A percentile compares a stretch with the other conserved stretches of the same genome.
Conservation (phyloP, 208 protist species). For the Acanthamoeba triangularis region DNA sequence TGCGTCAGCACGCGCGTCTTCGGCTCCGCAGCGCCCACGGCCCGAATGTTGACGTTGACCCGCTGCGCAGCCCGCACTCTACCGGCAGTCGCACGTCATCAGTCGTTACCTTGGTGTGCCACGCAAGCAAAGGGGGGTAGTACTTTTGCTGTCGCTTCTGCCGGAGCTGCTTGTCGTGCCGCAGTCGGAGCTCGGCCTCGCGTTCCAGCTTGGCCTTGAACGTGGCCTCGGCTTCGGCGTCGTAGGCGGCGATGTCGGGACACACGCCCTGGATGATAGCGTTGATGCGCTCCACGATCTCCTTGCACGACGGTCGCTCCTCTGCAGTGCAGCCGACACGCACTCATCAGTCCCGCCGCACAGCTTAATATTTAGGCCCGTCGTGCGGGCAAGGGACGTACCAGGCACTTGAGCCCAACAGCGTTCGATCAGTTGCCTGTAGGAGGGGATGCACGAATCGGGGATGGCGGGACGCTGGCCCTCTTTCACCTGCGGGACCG, state of each 20-base stretch:
- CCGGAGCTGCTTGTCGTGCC: not conserved
- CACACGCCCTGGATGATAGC: slow-evolving; percentile 31
- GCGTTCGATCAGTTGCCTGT: slow-evolving; percentile 26
- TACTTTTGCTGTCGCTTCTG: not conserved
- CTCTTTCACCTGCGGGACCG: not conserved
- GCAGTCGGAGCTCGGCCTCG: slow-evolving; percentile 1
- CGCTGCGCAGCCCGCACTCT: not conserved
- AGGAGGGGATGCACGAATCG: slow-evolving; percentile 41
- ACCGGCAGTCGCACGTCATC: not conserved
- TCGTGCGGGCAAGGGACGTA: not conserved
- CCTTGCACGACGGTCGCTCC: slow-evolving; percentile 21
- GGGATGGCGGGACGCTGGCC: slow-evolving; percentile 45
- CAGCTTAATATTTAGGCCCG: no score
- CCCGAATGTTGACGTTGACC: not conserved
- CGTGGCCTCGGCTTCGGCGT: not conserved
- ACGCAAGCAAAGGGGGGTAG: not conserved
- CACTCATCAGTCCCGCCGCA: no score
- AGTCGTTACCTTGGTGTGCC: not conserved
- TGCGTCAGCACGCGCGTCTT: slow-evolving; percentile 11
- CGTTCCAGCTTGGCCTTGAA: not conserved
- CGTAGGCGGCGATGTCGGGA: slow-evolving; percentile 24
- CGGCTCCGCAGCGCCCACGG: not conserved
- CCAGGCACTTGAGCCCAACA: slow-evolving; percentile 16
- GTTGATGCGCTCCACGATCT: slow-evolving; percentile 63
- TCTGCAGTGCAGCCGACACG: not conserved